Conservation (phyloP, 1,284 basidiomycete species). For the Grifola frondosa region DNA sequence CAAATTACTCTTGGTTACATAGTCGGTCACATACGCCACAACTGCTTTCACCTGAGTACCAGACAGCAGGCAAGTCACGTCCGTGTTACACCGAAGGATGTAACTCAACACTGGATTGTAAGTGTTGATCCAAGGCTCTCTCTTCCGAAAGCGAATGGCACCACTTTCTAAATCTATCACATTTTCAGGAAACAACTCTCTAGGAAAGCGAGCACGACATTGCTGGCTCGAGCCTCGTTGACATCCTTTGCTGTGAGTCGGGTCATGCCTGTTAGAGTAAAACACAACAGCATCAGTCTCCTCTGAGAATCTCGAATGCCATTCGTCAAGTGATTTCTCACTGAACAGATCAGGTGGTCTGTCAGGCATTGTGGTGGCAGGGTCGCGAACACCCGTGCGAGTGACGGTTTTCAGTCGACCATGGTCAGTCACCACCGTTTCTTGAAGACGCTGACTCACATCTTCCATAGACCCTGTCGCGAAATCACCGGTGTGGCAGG, state of each 20-base stretch:
- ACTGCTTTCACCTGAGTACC: conserved; percentile 10
- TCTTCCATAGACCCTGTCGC: neutral
- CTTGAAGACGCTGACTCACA: neutral
- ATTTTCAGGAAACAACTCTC: neutral
- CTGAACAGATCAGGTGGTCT: neutral
- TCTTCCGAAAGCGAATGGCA: conserved; percentile 4
- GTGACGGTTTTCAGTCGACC: too few relatives aligned
- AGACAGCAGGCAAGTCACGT: conserved; percentile 10
- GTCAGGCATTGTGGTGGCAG: neutral
- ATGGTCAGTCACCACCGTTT: too few relatives aligned
- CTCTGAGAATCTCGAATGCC: neutral
- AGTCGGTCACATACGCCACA: conserved; percentile 13
- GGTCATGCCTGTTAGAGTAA: conserved; percentile 6
- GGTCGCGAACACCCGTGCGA: too few relatives aligned
- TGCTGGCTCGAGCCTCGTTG: neutral
- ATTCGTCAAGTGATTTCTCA: neutral
- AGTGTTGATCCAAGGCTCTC: conserved; percentile 11
- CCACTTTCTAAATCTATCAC: conserved; percentile 2
- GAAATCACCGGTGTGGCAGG: conserved; percentile 15
- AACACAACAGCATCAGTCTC: conserved; percentile 2
- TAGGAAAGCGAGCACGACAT: conserved; percentile 5
- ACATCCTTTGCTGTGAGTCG: conserved; percentile 1
- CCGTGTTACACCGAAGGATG: conserved; percentile 33
- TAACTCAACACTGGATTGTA: neutral
- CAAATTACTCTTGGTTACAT: conserved; percentile 7